phyloP scores from a whole-genome alignment of 805 yeast genomes.

The Candida ovalis region DNA sequence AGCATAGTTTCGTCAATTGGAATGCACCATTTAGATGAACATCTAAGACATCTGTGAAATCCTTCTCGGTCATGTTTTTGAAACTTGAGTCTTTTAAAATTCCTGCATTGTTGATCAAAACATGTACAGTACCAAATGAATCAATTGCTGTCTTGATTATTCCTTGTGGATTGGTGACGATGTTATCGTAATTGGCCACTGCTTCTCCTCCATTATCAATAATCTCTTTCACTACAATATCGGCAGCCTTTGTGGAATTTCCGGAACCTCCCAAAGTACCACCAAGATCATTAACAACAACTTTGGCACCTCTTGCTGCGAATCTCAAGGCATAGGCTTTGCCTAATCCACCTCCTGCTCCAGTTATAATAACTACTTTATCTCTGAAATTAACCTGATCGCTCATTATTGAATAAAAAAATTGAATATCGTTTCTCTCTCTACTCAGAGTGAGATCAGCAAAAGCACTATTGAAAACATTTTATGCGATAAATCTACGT shows the following conservation, averaged over 20 bases:
- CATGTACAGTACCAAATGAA: constrained; percentile 83
- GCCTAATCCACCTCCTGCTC: constrained; percentile 98
- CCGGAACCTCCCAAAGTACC: constrained; percentile 77
- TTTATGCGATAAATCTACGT: background rate
- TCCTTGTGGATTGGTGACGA: constrained; percentile 73
- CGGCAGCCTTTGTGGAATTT: constrained; percentile 72
- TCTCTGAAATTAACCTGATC: constrained; percentile 55
- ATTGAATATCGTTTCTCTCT: too few relatives aligned
- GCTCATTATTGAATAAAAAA: background rate
- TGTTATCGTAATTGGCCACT: constrained; percentile 91
- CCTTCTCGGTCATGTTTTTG: constrained; percentile 79
- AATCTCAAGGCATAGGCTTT: constrained; percentile 80
- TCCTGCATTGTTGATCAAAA: constrained; percentile 92
- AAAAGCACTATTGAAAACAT: too few relatives aligned
- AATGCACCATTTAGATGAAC: constrained; percentile 92
- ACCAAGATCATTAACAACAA: constrained; percentile 92
- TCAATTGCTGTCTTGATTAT: constrained; percentile 84
- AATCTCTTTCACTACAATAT: constrained; percentile 84
- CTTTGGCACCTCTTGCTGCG: constrained; percentile 90
- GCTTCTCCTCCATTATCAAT: constrained; percentile 74
- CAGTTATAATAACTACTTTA: constrained; percentile 89
- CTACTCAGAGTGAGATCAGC: too few relatives aligned
- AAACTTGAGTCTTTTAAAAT: constrained; percentile 84
- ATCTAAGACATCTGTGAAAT: constrained; percentile 73
- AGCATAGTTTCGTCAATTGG: constrained; percentile 80